Percentiles rank a stretch among this genome's conserved stretches.
phyloP scores from a whole-genome alignment of 1,139 yeast species.

The Keqinozyma sinolaborantium region DNA sequence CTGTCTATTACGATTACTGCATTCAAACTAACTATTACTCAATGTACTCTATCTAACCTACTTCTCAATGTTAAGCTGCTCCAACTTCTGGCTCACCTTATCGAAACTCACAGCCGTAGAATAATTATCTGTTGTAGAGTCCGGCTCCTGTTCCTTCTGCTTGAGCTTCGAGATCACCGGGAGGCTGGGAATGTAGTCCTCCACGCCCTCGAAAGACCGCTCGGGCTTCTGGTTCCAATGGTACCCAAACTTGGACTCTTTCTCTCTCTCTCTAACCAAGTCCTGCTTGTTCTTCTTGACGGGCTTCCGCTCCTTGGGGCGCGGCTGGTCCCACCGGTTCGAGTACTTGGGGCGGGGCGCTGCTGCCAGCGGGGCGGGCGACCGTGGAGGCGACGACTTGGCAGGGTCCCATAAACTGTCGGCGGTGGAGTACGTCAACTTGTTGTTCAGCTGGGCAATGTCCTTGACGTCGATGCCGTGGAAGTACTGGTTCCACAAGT shows the following conservation, averaged over 20 bases:
- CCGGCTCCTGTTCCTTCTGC: constrained; percentile 3
- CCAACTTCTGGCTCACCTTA: constrained; percentile 10
- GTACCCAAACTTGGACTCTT: constrained; percentile 11
- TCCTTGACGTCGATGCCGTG: constrained; percentile 9
- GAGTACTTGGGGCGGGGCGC: constrained; percentile 3
- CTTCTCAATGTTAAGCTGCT: constrained; percentile 5
- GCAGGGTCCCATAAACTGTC: constrained; percentile 42
- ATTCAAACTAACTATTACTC: no score
- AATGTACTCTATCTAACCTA: no score
- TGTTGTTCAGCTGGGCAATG: constrained; percentile 5
- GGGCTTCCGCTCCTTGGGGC: constrained; percentile 1
- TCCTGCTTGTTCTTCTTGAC: constrained; percentile 1
- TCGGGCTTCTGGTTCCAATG: constrained; percentile 23
- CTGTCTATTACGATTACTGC: no score
- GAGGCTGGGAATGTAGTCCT: constrained; percentile 29
- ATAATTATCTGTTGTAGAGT: constrained; percentile 1
- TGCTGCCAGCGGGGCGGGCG: constrained; percentile 1
- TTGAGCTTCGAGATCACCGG: constrained; percentile 8
- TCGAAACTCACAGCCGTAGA: constrained; percentile 8
- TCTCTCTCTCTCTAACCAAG: constrained; percentile 5
- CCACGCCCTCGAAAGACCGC: constrained; percentile 25
- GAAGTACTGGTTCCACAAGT: constrained; percentile 34
- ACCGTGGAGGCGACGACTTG: constrained; percentile 29
- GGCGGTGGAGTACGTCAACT: constrained; percentile 13
- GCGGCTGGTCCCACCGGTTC: constrained; percentile 5